Conservation (phyloP, 73 alveolate genomes). For the Paramecium bursaria region DNA sequence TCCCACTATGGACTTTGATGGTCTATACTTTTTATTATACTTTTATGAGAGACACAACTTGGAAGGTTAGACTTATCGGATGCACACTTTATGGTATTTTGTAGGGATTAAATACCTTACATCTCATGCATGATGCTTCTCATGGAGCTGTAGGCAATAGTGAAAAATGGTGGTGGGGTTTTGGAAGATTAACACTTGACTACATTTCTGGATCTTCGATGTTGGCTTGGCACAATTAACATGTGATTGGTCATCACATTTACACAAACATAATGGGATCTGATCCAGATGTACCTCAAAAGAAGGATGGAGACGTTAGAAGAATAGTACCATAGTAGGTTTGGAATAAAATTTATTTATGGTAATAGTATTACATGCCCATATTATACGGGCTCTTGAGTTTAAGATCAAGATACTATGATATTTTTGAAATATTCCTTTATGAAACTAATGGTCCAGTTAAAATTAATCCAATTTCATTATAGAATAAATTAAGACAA, state of each 20-base stretch:
- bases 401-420: slow-evolving; percentile 44
- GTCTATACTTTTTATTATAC: slow-evolving; percentile 11
- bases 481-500: slow-evolving; percentile 49
- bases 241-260: slow-evolving; percentile 46
- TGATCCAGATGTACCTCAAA: slow-evolving; percentile 54
- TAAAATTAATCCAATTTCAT: slow-evolving; percentile 33
- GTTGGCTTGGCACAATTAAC: slow-evolving; percentile 52
- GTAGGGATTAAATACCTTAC: slow-evolving; percentile 46
- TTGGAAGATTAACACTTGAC: slow-evolving; percentile 57
- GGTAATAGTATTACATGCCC: slow-evolving; percentile 40
- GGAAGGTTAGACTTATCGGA: not conserved
- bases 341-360: slow-evolving; percentile 35
- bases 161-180: slow-evolving; percentile 60
- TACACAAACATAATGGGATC: slow-evolving; percentile 60
- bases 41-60: slow-evolving; percentile 4
- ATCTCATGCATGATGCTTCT: slow-evolving; percentile 62
- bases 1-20: slow-evolving; percentile 33
- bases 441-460: slow-evolving; percentile 58
- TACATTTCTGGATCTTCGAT: slow-evolving; percentile 56
- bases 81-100: slow-evolving; percentile 32
- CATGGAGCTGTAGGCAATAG: slow-evolving; percentile 57
- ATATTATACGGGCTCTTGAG: slow-evolving; percentile 30
- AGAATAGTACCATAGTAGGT: slow-evolving; percentile 17
- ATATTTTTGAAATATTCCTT: slow-evolving; percentile 46
- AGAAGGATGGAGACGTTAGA: slow-evolving; percentile 48